Base-by-base conservation (phyloP, 2,329 filamentous ascomycete genomes). In the Emericellopsis cladophorae region DNA sequence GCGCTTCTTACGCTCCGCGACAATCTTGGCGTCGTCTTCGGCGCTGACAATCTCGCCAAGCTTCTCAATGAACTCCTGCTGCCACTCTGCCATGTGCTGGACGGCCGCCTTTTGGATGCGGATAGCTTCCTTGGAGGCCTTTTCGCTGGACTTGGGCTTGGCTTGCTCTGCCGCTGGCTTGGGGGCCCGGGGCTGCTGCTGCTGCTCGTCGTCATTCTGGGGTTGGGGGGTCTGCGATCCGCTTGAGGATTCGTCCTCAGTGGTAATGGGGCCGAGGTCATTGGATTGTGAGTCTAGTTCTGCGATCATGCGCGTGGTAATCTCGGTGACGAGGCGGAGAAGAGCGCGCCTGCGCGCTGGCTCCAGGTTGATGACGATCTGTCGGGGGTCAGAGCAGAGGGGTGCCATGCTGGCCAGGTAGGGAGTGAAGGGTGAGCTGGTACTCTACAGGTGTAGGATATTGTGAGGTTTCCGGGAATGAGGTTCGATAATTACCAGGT, bases 41-140 rank as follows among this genome's bases (percentile, higher is more conserved):
- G 66, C 61, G 11, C 72, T 65, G 11, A 79, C 61, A 4, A 87
- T 73, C 49, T 90, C 81, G 37, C 77, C 79, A 1, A 94, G 67
- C 36, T 81, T 74, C 15, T 70, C 62, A n/a, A 88, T 66, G 2
- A 90, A 79, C 26, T 76, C 71, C 22, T 76, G 71, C 44, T 79
- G 70, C 89, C 88, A 95, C n/a, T 78, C 73, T 46, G 87, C 78
- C 51, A 89, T 85, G 51, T 84, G 75, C 35, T 69, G 64, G 11
- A 92, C 57, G 1, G 83, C 76, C 5, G 75, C 74, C 22, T 53
- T 56, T 18, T 69, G 61, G 12, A 74, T 54, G 5, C 51, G 47
- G 11, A 54, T 42, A 1, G 57, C 54, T 39, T 58, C 31, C 8
- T 49, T 46, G 14, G 53, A 51, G 16, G 49, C 43, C 32, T 50